These are phyloP conservation scores for Afroboletus lepidellus DNA, from an alignment of 1,284 basidiomycete species.

Conservation along the genomic window DNA sequence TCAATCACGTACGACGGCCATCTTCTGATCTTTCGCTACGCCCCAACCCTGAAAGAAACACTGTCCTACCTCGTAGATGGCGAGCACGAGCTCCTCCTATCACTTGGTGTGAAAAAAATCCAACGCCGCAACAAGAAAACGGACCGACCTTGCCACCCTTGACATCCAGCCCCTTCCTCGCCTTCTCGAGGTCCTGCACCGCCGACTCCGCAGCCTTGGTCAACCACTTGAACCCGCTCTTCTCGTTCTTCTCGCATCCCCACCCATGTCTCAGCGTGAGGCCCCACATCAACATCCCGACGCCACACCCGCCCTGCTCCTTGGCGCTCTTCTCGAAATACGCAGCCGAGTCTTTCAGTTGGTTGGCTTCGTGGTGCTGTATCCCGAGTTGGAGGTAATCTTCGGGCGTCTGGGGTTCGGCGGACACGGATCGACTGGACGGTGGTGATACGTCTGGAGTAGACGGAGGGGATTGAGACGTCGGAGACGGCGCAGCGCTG, in stretches of 20 bases:
- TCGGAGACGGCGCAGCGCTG: conserved; percentile 40
- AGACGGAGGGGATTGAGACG: conserved; percentile 26
- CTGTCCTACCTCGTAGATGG: conserved; percentile 90
- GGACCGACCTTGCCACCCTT: conserved; percentile 44
- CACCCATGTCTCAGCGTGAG: conserved; percentile 86
- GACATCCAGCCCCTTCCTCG: conserved; percentile 37
- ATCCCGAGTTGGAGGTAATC: conserved; percentile 78
- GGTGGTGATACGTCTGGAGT: conserved; percentile 21
- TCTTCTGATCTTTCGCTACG: conserved; percentile 79
- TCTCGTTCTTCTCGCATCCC: conserved; percentile 79
- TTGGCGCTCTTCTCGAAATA: conserved; percentile 83
- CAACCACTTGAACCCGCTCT: conserved; percentile 80
- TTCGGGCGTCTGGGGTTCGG: conserved; percentile 44
- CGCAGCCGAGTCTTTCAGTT: conserved; percentile 67
- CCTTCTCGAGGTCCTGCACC: conserved; percentile 73
- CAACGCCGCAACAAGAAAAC: background rate
- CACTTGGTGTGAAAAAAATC: conserved; percentile 2
- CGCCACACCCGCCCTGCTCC: conserved; percentile 75
- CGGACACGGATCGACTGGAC: conserved; percentile 16
- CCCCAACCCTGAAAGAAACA: conserved; percentile 94
- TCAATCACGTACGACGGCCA: conserved; percentile 66
- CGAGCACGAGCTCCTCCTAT: conserved; percentile 79
- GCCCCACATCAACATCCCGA: conserved; percentile 93
- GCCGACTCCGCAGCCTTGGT: conserved; percentile 78
- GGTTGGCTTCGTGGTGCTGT: conserved; percentile 76